phyloP scores from a whole-genome alignment of 2,329 filamentous ascomycete species.

The Xylaria sp. region DNA sequence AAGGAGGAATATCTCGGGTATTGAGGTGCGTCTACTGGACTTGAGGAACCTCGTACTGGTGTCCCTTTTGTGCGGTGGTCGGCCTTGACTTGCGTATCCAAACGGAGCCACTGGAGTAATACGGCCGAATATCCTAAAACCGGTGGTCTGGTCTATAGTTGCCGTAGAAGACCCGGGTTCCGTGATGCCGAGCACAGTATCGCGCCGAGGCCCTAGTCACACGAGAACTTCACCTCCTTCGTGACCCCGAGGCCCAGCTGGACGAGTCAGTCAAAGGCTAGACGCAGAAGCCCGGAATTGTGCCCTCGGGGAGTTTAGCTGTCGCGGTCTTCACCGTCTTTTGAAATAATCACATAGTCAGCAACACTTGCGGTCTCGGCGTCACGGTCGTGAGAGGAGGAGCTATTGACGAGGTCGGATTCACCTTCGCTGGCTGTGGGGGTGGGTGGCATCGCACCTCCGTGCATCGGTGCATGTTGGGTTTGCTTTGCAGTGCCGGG shows the following conservation, averaged over 20 bases:
- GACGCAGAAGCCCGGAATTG: slow-evolving; percentile 12
- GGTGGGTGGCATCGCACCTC: slow-evolving; percentile 69
- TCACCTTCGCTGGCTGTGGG: slow-evolving; percentile 73
- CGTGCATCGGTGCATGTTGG: slow-evolving; percentile 62
- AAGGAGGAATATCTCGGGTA: slow-evolving; percentile 19
- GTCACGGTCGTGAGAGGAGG: slow-evolving; percentile 45
- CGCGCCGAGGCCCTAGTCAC: slow-evolving; percentile 1
- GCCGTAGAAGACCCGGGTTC: slow-evolving; percentile 14
- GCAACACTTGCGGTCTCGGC: slow-evolving; percentile 53
- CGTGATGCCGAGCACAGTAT: slow-evolving; percentile 17
- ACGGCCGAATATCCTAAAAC: slow-evolving; percentile 31
- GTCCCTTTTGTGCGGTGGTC: slow-evolving; percentile 10
- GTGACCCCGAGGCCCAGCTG: not conserved
- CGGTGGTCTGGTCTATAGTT: not conserved
- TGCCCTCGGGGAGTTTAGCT: slow-evolving; percentile 43
- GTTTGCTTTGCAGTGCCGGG: slow-evolving; percentile 64
- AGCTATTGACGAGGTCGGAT: slow-evolving; percentile 56
- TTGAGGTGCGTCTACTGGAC: slow-evolving; percentile 2
- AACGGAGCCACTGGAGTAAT: slow-evolving; percentile 9
- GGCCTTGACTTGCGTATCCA: slow-evolving; percentile 30
- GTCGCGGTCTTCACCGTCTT: slow-evolving; percentile 58
- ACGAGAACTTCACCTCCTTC: slow-evolving; percentile 18
- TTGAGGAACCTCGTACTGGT: slow-evolving; percentile 6
- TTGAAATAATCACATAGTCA: slow-evolving; percentile 56
- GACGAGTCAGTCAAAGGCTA: slow-evolving; percentile 1